Conservation (phyloP, 78 protist species). For the Planoprotostelium fungivorum region DNA sequence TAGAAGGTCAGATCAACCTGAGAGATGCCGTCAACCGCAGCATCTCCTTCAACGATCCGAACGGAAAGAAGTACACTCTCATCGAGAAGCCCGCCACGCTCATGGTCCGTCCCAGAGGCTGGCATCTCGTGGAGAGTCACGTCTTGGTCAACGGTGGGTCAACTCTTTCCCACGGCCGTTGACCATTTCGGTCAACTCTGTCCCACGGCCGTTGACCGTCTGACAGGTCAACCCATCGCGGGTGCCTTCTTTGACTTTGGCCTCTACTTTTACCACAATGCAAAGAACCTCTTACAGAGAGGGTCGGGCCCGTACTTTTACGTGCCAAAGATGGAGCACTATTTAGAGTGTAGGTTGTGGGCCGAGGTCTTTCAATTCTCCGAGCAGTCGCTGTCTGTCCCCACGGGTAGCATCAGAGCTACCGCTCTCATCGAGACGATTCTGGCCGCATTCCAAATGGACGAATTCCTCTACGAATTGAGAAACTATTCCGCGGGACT, state of each 20-base stretch:
- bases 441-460: constrained; percentile 79
- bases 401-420: constrained; percentile 68
- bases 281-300: neutral
- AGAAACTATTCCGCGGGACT: constrained; percentile 71
- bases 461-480: constrained; percentile 73
- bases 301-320: constrained; percentile 63
- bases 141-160: constrained; percentile 48
- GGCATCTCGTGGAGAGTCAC: constrained; percentile 69
- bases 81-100: constrained; percentile 31
- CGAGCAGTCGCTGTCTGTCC: constrained; percentile 26
- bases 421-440: constrained; percentile 77
- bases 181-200: neutral
- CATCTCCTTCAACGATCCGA: constrained; percentile 30
- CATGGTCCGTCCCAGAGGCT: constrained; percentile 68
- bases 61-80: constrained; percentile 44
- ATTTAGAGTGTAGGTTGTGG: constrained; percentile 74
- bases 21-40: constrained; percentile 56
- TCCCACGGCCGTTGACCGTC: neutral
- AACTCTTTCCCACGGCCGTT: neutral
- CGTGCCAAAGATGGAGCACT: constrained; percentile 73
- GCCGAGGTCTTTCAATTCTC: constrained; percentile 43
- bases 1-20: constrained; percentile 62
- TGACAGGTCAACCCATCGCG: constrained; percentile 18
- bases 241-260: constrained; percentile 76
- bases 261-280: constrained; percentile 66